Base-by-base conservation (phyloP, 805 yeast genomes). In the Wickerhamomyces mucosus region DNA sequence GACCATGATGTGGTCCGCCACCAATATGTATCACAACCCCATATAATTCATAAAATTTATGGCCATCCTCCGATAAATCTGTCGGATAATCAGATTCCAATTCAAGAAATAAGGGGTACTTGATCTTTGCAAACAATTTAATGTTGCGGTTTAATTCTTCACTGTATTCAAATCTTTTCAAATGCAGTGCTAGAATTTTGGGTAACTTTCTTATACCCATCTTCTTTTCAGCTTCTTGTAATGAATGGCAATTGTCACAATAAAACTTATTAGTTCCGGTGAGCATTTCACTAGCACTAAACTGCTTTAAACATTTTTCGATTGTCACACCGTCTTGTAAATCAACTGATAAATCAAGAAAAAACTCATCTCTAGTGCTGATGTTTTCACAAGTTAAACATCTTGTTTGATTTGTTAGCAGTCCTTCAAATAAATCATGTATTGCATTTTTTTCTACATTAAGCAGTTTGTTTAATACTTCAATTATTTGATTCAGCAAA, bases 1-100 rank as follows among this genome's bases (percentile, higher is more conserved):
- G 98, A 0, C 98, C 98, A 57, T 88, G 96, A 61, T 85, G 86
- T 2, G 97, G 96, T 0, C 97, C 96, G 4, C 96, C 94, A 6
- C 98, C 98, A 43, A 92, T 76, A 51, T 92, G 98, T 9, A 92
- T 86, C 10, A 92, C 92, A 26, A 89, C 77, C 0, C 89, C 84
- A 40, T 75, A 79, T 31, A 92, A 59, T 46, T 88, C 95, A 48
- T 86, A 92, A 14, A 77, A 63, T 44, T 71, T 72, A 41, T 72
- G 72, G 2, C 36, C 40, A 14, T 42, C 44, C 2, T 71, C 64
- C 12, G 62, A 56, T 16, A 57, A 58, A 45, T 69, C 72, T 28
- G 68, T 67, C 0, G 86, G 72, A 19, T 89, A 77, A 47, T 77
- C 50, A 18, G 40, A 37, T 16, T 45, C 37, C 51, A 63, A 69